phyloP scores from a whole-genome alignment of 2,329 filamentous ascomycete genomes.

The Sporothrix brasiliensis region DNA sequence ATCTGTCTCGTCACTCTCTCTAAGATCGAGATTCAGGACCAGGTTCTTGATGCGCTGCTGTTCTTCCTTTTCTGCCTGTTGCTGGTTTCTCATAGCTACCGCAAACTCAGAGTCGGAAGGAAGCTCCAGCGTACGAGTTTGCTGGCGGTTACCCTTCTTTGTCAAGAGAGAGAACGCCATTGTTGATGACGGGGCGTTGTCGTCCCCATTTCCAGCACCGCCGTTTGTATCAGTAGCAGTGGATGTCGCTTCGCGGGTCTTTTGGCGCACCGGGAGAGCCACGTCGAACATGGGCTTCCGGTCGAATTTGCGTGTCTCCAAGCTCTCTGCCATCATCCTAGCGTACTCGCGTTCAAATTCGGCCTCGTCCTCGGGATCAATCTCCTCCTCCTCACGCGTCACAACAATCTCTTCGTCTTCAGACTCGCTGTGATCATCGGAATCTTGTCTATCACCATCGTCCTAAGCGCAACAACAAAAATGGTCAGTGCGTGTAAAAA shows the following conservation, averaged over 20 bases:
- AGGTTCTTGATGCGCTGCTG: constrained; percentile 98
- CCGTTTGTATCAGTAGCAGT: neutral
- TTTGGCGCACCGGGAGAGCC: constrained; percentile 85
- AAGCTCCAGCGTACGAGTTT: constrained; percentile 90
- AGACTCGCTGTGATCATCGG: constrained; percentile 63
- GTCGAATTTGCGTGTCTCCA: constrained; percentile 94
- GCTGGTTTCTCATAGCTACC: constrained; percentile 92
- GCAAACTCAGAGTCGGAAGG: constrained; percentile 92
- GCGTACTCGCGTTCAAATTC: constrained; percentile 98
- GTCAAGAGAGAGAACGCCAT: constrained; percentile 97
- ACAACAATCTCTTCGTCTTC: constrained; percentile 91
- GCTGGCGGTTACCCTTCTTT: constrained; percentile 92
- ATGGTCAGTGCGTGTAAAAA: neutral
- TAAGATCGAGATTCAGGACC: constrained; percentile 93
- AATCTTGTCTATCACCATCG: constrained; percentile 56
- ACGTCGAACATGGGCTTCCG: constrained; percentile 94
- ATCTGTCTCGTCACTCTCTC: constrained; percentile 77
- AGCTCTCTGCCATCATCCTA: constrained; percentile 96
- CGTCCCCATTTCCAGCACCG: constrained; percentile 21
- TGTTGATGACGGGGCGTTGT: constrained; percentile 53
- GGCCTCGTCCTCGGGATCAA: constrained; percentile 91
- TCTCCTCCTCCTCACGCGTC: constrained; percentile 83
- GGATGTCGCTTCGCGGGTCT: constrained; percentile 60
- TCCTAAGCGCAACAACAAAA: constrained; percentile 37
- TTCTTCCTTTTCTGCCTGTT: constrained; percentile 92